Conservation (phyloP, 352 stramenopile genomes). For the Blastocystis sp. region DNA sequence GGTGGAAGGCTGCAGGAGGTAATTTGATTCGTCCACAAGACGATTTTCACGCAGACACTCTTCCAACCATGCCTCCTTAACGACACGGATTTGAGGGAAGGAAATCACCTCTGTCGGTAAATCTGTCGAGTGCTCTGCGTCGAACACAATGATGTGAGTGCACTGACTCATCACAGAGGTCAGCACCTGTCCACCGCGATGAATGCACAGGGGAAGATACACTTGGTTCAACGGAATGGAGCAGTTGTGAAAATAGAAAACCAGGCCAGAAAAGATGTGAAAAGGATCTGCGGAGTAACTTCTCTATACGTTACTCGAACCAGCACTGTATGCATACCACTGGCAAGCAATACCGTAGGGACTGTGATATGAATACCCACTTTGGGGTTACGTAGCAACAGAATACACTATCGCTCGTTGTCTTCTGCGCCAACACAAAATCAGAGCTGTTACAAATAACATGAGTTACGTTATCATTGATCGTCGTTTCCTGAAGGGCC, state of each 20-base stretch:
- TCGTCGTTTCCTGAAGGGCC: slow-evolving; percentile 16
- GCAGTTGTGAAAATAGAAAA: slow-evolving; percentile 63
- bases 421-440: slow-evolving; percentile 29
- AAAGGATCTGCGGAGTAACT: slow-evolving; percentile 61
- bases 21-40: slow-evolving; percentile 8
- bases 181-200: slow-evolving; percentile 63
- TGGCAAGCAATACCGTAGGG: slow-evolving; percentile 54
- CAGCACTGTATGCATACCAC: neutral
- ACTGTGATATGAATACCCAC: slow-evolving; percentile 65
- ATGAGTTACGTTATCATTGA: slow-evolving; percentile 59
- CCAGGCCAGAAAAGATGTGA: slow-evolving; percentile 47
- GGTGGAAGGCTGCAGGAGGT: slow-evolving; percentile 13
- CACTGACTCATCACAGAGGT: slow-evolving; percentile 67
- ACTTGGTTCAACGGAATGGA: slow-evolving; percentile 62
- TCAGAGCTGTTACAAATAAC: slow-evolving; percentile 39
- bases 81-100: slow-evolving; percentile 61
- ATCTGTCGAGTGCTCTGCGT: slow-evolving; percentile 2
- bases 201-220: slow-evolving; percentile 63
- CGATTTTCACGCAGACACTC: slow-evolving; percentile 3
- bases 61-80: slow-evolving; percentile 51
- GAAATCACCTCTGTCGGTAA: slow-evolving; percentile 34
- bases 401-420: slow-evolving; percentile 45
- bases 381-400: slow-evolving; percentile 62
- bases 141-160: slow-evolving; percentile 63
- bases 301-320: slow-evolving; percentile 16